Evolutionary conservation across 2,329 filamentous ascomycete species (phyloP).

Genomic region (Neoarthrinium moseri): DNA sequence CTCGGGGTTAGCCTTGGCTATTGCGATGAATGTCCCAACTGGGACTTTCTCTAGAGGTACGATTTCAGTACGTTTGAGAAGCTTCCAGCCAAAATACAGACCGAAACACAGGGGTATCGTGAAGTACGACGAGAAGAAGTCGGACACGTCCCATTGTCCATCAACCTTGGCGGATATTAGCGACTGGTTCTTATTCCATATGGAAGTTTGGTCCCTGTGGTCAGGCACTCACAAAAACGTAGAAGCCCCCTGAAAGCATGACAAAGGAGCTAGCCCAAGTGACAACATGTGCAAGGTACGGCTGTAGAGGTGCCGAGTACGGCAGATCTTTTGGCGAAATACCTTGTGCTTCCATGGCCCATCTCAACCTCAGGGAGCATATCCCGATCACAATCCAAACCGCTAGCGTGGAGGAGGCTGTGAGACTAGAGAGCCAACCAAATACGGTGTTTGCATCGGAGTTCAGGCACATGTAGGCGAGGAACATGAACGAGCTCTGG

Average conservation of each 20-base stretch:
- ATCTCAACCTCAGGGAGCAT: slow-evolving; percentile 21
- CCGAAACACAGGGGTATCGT: slow-evolving; percentile 21
- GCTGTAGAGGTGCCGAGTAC: slow-evolving; percentile 24
- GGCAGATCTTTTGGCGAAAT: slow-evolving; percentile 21
- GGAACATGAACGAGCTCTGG: slow-evolving; percentile 7
- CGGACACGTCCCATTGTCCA: slow-evolving; percentile 31
- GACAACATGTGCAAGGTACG: slow-evolving; percentile 23
- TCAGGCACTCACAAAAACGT: slow-evolving; percentile 12
- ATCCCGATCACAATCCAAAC: slow-evolving; percentile 22
- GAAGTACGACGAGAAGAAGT: slow-evolving; percentile 35
- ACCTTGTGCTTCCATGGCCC: slow-evolving; percentile 20
- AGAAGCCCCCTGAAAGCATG: slow-evolving; percentile 27
- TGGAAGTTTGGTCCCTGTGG: not conserved
- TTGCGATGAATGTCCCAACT: slow-evolving; percentile 6
- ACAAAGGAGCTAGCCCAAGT: slow-evolving; percentile 15
- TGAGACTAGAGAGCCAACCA: slow-evolving; percentile 24
- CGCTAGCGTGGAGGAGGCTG: slow-evolving; percentile 18
- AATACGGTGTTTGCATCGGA: slow-evolving; percentile 22
- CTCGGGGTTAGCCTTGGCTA: slow-evolving; percentile 11
- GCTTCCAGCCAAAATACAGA: slow-evolving; percentile 19
- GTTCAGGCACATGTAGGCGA: slow-evolving; percentile 16
- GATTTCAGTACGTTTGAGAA: slow-evolving; percentile 6
- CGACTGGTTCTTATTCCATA: not conserved
- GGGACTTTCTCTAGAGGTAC: slow-evolving; percentile 11
- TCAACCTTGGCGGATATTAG: slow-evolving; percentile 4